These are phyloP conservation scores for Chloromonas sp. DNA, from an alignment of 163 green algal species.

Conservation along the genomic window DNA sequence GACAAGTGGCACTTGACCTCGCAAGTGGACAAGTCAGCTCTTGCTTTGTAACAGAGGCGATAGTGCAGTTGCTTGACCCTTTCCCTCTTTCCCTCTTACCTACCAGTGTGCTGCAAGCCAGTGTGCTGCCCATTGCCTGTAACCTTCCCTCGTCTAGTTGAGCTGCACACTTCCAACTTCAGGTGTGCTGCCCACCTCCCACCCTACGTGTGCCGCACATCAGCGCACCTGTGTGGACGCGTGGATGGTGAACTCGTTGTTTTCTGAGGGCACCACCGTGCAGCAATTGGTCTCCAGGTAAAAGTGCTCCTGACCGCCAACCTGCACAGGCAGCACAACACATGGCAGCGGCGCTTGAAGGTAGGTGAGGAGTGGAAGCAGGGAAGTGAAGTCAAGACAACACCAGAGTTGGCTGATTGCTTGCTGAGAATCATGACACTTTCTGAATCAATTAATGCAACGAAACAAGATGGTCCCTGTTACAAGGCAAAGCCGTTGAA, in stretches of 20 bases:
- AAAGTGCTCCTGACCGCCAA: constrained; percentile 97
- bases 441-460: too few relatives aligned
- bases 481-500: too few relatives aligned
- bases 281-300: constrained; percentile 90
- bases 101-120: too few relatives aligned
- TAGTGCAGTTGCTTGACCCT: neutral
- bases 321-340: constrained; percentile 11
- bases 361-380: constrained; percentile 8
- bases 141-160: too few relatives aligned
- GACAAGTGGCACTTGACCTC: neutral
- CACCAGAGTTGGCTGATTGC: neutral
- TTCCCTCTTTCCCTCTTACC: neutral
- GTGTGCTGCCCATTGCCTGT: too few relatives aligned
- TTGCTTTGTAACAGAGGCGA: neutral
- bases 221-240: constrained; percentile 67
- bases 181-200: too few relatives aligned
- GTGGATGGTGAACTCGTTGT: constrained; percentile 71
- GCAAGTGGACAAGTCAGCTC: neutral
- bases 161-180: too few relatives aligned
- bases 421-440: too few relatives aligned
- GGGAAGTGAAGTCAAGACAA: neutral
- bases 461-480: too few relatives aligned
- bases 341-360: neutral
- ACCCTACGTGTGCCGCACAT: too few relatives aligned
- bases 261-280: constrained; percentile 77